Conservation (phyloP, 164 flowering plant genomes). For the Piper longum region DNA sequence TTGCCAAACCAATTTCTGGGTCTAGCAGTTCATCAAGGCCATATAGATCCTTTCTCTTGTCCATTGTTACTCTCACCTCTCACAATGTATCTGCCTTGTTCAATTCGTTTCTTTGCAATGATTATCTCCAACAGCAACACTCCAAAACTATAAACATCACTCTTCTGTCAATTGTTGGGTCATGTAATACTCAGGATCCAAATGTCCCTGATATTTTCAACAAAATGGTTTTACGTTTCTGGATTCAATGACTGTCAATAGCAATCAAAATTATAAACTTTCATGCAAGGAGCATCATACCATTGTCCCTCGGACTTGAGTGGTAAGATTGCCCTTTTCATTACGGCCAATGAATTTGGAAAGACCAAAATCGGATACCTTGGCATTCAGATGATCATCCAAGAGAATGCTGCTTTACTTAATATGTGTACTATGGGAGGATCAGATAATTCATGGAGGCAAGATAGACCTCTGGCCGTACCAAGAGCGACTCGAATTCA, state of each 20-base stretch:
- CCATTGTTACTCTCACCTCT: constrained; percentile 47
- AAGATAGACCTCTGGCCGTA: constrained; percentile 3
- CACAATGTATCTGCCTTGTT: constrained; percentile 77
- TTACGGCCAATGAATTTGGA: constrained; percentile 46
- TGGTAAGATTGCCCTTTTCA: constrained; percentile 49
- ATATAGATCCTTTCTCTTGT: constrained; percentile 35
- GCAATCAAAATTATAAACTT: neutral
- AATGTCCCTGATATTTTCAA: constrained; percentile 52
- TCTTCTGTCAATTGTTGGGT: constrained; percentile 82
- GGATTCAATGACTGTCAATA: neutral
- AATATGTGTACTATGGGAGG: constrained; percentile 4
- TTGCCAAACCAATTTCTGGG: constrained; percentile 31
- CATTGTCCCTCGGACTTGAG: constrained; percentile 65
- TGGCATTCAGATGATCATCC: constrained; percentile 48
- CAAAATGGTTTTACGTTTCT: neutral
- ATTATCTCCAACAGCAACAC: constrained; percentile 84
- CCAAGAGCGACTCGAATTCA: neutral
- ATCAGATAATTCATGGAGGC: constrained; percentile 3
- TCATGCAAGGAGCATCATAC: constrained; percentile 18
- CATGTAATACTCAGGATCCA: constrained; percentile 94
- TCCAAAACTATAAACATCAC: constrained; percentile 87
- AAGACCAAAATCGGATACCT: constrained; percentile 66
- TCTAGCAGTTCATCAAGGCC: constrained; percentile 58
- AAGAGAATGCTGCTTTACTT: constrained; percentile 7
- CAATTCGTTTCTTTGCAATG: constrained; percentile 63